phyloP scores from a whole-genome alignment of 768 basidiomycete species.

The Coprinopsis sp. region DNA sequence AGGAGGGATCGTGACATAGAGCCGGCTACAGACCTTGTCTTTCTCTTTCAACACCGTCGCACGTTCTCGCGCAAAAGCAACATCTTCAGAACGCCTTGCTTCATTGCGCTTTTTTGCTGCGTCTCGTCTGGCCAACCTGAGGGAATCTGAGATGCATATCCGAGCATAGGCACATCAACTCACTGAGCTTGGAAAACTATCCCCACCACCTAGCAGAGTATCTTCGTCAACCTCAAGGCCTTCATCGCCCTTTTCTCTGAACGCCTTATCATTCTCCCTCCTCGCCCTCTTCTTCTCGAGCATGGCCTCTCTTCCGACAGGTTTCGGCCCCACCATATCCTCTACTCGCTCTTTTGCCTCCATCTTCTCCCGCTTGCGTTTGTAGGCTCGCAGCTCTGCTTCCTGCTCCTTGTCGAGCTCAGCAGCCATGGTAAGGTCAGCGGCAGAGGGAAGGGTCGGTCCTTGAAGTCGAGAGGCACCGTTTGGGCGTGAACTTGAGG shows the following conservation, averaged over 20 bases:
- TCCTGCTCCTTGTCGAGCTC: slow-evolving; percentile 55
- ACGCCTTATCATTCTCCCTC: slow-evolving; percentile 66
- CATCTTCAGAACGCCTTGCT: slow-evolving; percentile 51
- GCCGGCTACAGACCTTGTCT: slow-evolving; percentile 46
- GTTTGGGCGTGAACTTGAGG: slow-evolving; percentile 18
- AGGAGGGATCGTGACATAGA: neutral
- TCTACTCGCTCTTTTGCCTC: slow-evolving; percentile 69
- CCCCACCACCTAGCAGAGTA: slow-evolving; percentile 76
- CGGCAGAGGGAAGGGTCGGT: slow-evolving; percentile 62
- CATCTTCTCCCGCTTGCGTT: slow-evolving; percentile 63
- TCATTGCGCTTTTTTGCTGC: slow-evolving; percentile 60
- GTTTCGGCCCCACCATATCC: slow-evolving; percentile 75
- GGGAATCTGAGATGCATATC: slow-evolving; percentile 3
- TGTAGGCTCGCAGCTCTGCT: slow-evolving; percentile 47
- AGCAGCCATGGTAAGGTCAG: slow-evolving; percentile 65
- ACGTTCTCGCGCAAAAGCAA: slow-evolving; percentile 53
- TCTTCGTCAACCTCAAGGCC: slow-evolving; percentile 75
- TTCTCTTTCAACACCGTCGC: slow-evolving; percentile 63
- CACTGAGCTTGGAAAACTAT: slow-evolving; percentile 80
- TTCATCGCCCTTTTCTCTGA: slow-evolving; percentile 74
- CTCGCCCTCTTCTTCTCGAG: slow-evolving; percentile 80
- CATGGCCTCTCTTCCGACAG: slow-evolving; percentile 78
- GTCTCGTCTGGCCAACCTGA: slow-evolving; percentile 63
- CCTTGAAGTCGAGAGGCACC: slow-evolving; percentile 42
- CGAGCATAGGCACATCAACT: slow-evolving; percentile 18